phyloP scores from a whole-genome alignment of 75 land plant genomes.

The Pinus tabuliformis region DNA sequence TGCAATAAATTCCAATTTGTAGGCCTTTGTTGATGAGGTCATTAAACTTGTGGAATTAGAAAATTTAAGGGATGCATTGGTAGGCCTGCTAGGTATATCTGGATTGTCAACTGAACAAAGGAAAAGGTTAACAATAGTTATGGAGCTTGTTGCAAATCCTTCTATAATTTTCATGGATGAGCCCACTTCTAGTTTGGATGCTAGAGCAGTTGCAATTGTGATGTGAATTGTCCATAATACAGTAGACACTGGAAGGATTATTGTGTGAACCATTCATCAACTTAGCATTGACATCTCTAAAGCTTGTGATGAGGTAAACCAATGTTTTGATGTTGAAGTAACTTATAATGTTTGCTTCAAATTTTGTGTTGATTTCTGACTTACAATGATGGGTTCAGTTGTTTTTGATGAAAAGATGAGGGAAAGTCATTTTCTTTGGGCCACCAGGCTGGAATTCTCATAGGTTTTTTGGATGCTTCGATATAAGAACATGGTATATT shows the following conservation, averaged over 20 bases:
- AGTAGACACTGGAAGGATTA: slow-evolving; percentile 81
- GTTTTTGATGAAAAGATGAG: slow-evolving; percentile 78
- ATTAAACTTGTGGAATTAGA: slow-evolving; percentile 62
- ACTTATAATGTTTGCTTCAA: slow-evolving; percentile 1
- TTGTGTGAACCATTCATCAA: slow-evolving; percentile 82
- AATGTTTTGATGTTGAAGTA: not conserved
- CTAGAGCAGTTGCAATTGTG: slow-evolving; percentile 69
- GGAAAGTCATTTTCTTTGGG: slow-evolving; percentile 73
- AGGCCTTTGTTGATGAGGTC: slow-evolving; percentile 61
- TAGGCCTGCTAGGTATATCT: slow-evolving; percentile 57
- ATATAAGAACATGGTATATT: slow-evolving; percentile 30
- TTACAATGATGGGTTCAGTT: slow-evolving; percentile 24
- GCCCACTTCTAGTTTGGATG: slow-evolving; percentile 74
- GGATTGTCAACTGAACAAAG: slow-evolving; percentile 59
- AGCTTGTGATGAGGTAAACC: slow-evolving; percentile 74
- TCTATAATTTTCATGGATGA: slow-evolving; percentile 81
- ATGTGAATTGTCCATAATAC: slow-evolving; percentile 76
- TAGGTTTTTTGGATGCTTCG: slow-evolving; percentile 68
- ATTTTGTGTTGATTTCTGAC: not conserved
- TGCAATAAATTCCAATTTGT: not conserved
- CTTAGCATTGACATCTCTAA: slow-evolving; percentile 84
- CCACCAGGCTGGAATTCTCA: slow-evolving; percentile 64
- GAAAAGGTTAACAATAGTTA: slow-evolving; percentile 57
- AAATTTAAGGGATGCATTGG: slow-evolving; percentile 35
- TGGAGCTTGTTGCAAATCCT: slow-evolving; percentile 80